These are phyloP conservation scores for Brettanomyces anomalus DNA, from an alignment of 805 yeast species.

Conservation along the genomic window DNA sequence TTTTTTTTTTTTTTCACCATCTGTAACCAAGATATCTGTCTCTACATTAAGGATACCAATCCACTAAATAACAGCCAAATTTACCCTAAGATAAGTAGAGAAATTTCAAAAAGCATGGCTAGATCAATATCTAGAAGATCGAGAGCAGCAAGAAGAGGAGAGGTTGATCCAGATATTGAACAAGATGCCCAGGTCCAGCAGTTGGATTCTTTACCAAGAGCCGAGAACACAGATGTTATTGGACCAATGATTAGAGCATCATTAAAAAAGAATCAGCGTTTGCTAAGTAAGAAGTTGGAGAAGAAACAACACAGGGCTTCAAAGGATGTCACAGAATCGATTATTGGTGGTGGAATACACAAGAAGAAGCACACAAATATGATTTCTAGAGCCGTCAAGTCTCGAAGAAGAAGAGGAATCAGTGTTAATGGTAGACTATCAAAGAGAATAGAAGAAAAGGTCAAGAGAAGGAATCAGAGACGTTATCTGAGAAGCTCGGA, in stretches of 20 bases:
- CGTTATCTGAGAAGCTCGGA: slow-evolving; percentile 57
- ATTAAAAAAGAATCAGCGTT: slow-evolving; percentile 49
- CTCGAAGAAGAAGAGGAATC: slow-evolving; percentile 9
- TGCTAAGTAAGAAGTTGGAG: slow-evolving; percentile 48
- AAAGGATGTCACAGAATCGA: not conserved
- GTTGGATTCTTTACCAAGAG: slow-evolving; percentile 46
- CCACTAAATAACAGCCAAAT: not conserved
- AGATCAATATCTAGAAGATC: slow-evolving; percentile 51
- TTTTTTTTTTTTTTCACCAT: no score
- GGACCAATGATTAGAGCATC: slow-evolving; percentile 60
- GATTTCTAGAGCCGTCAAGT: slow-evolving; percentile 20
- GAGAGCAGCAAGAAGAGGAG: slow-evolving; percentile 71
- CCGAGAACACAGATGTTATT: slow-evolving; percentile 48
- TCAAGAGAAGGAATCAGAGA: slow-evolving; percentile 53
- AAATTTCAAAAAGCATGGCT: no score
- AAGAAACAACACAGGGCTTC: slow-evolving; percentile 16
- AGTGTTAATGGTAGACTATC: slow-evolving; percentile 16
- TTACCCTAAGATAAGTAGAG: not conserved
- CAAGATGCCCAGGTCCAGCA: slow-evolving; percentile 32
- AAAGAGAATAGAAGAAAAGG: slow-evolving; percentile 52
- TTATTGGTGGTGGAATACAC: slow-evolving; percentile 3
- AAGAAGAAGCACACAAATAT: slow-evolving; percentile 18
- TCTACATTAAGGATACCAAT: no score
- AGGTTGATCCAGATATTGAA: slow-evolving; percentile 26
- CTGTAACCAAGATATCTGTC: no score